Percentiles rank a stretch among this genome's conserved stretches.
Evolutionary conservation across 2,329 filamentous ascomycete species (phyloP).

Genomic region (Neonectria punicea): DNA sequence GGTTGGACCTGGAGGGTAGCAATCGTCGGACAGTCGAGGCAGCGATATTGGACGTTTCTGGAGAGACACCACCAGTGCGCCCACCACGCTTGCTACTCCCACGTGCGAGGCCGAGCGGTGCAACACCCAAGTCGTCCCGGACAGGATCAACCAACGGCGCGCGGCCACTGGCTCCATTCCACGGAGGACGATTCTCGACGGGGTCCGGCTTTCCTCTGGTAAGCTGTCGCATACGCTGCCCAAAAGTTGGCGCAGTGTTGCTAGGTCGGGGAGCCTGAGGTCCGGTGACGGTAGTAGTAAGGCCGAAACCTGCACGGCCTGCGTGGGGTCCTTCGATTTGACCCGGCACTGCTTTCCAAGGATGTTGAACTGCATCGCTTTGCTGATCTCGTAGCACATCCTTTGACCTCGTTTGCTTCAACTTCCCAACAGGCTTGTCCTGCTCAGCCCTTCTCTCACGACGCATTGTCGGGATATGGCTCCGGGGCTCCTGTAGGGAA

Average conservation of each 20-base stretch:
- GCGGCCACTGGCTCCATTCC: slow-evolving; percentile 79
- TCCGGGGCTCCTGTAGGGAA: slow-evolving; percentile 41
- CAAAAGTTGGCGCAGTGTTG: slow-evolving; percentile 45
- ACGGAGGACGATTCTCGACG: slow-evolving; percentile 65
- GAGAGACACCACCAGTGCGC: slow-evolving; percentile 42
- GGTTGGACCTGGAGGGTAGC: slow-evolving; percentile 48
- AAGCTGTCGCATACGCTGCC: slow-evolving; percentile 48
- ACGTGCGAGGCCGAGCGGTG: slow-evolving; percentile 66
- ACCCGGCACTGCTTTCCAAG: slow-evolving; percentile 34
- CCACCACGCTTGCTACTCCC: slow-evolving; percentile 59
- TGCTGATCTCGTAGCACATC: slow-evolving; percentile 34
- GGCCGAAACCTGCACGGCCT: slow-evolving; percentile 29
- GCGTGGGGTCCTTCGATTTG: slow-evolving; percentile 15
- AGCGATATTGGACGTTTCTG: slow-evolving; percentile 49
- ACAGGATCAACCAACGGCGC: slow-evolving; percentile 72
- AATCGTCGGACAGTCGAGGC: slow-evolving; percentile 49
- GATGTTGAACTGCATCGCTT: slow-evolving; percentile 21
- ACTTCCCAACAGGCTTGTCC: slow-evolving; percentile 48
- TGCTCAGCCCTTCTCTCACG: slow-evolving; percentile 60
- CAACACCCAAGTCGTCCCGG: slow-evolving; percentile 66
- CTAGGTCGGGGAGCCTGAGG: slow-evolving; percentile 35
- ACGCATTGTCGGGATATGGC: slow-evolving; percentile 64
- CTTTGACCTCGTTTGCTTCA: slow-evolving; percentile 52
- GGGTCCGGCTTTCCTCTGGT: slow-evolving; percentile 51
- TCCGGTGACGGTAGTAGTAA: slow-evolving; percentile 43